Evolutionary conservation across 1,139 yeast genomes (phyloP).

Genomic region (Taphrina betulina): DNA sequence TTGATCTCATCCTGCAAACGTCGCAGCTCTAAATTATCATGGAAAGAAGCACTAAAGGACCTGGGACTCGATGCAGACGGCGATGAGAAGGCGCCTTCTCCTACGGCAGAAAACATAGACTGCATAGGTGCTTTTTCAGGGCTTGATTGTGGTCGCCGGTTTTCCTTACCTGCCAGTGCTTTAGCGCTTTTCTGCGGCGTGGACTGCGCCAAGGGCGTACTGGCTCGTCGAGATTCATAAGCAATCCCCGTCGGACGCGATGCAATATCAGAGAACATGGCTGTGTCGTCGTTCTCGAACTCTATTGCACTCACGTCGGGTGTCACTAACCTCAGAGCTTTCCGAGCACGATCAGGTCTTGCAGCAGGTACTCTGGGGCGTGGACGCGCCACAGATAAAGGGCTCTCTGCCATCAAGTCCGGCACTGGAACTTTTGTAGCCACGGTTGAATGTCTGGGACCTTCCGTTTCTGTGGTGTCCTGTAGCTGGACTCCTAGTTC

Average conservation of each 20-base stretch:
- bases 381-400: no score
- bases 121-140: neutral
- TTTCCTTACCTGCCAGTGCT: conserved; percentile 8
- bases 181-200: conserved; percentile 12
- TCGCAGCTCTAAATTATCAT: neutral
- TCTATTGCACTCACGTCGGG: neutral
- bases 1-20: conserved; percentile 6
- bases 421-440: neutral
- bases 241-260: neutral
- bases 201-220: conserved; percentile 22
- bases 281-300: no score
- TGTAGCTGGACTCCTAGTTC: conserved; percentile 14
- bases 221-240: neutral
- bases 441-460: neutral
- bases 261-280: no score
- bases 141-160: neutral
- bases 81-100: neutral
- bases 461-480: neutral
- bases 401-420: neutral
- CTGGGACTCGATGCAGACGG: neutral
- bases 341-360: neutral
- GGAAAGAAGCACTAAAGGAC: neutral
- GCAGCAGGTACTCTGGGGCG: no score
- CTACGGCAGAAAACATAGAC: neutral
- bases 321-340: neutral